phyloP scores from a whole-genome alignment of 768 basidiomycete genomes.

The Mycena albidolilacea region DNA sequence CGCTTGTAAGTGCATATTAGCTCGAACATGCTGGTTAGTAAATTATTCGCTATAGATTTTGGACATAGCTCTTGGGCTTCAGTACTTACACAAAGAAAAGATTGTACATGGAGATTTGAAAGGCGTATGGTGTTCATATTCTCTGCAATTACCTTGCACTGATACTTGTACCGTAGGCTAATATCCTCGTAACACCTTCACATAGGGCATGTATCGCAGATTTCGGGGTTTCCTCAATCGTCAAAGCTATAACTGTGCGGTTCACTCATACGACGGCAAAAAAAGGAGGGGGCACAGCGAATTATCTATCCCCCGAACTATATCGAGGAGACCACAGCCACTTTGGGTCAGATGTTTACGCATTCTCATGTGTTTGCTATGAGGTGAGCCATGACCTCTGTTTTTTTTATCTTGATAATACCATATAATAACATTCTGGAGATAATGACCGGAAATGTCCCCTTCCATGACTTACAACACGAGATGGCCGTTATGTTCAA shows the following conservation, averaged over 20 bases:
- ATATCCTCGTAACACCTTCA: slow-evolving; percentile 46
- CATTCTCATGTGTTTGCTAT: slow-evolving; percentile 57
- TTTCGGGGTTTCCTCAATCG: slow-evolving; percentile 43
- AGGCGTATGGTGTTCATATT: background rate
- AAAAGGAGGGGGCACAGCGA: slow-evolving; percentile 45
- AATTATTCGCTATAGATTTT: slow-evolving; percentile 14
- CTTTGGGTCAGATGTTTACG: slow-evolving; percentile 56
- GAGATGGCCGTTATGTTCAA: slow-evolving; percentile 7
- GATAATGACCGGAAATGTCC: background rate
- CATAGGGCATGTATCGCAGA: slow-evolving; percentile 1
- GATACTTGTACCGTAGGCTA: slow-evolving; percentile 47
- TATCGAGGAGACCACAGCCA: slow-evolving; percentile 24
- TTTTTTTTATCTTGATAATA: background rate
- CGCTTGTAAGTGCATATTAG: slow-evolving; percentile 4
- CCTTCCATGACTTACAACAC: background rate
- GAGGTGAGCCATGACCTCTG: slow-evolving; percentile 40
- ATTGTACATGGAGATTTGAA: too few relatives aligned
- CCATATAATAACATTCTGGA: background rate
- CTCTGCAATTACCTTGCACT: too few relatives aligned
- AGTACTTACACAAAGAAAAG: slow-evolving; percentile 33
- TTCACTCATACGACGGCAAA: slow-evolving; percentile 35
- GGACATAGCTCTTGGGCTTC: slow-evolving; percentile 33
- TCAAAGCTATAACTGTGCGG: background rate
- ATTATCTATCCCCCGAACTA: too few relatives aligned
- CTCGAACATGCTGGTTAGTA: too few relatives aligned